Base-by-base conservation (phyloP, 2,329 filamentous ascomycete species). In the Remersonia thermophila region DNA sequence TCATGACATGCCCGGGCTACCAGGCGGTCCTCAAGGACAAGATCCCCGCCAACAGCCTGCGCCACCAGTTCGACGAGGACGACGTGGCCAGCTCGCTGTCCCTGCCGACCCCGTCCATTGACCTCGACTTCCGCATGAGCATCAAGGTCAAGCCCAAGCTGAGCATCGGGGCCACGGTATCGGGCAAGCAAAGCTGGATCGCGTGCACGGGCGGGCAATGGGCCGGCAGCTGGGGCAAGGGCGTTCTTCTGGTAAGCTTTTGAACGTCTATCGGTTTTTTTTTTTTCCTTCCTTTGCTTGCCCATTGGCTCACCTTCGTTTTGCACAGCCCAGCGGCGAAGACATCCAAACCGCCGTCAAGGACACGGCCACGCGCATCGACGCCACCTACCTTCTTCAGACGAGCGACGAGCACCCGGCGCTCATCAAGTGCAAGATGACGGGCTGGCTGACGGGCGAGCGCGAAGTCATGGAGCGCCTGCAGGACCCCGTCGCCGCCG, bases 381-480 rank as follows among this genome's bases (percentile, higher is more conserved):
- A 48, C 26, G 44, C 48, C 13, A 41, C 37, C 2, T 51, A 50
- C 27, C 32, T 51, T 7, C 32, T 51, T 35, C 45, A 51, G 42
- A 51, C 49, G 20, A 40, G 33, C 35, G 47, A 51, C 32, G 49
- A 49, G 18, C 32, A 46, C 12, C 47, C 48, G 2, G 49, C 48
- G 6, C 32, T 45, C 28, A 47, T 51, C 35, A 41, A 42, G 23
- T 48, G 46, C 35, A 50, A 46, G 35, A 41, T 47, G 5, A 42
- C 41, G 12, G 49, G 49, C n/a, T 51, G 49, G 49, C 38, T 47
- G 42, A 47, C 43, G 3, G 49, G 44, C 30, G 45, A 46, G 2
- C 42, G 43, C n/a, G 49, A 50, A 8, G 38, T 49, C 31, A 47
- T 51, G 43, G 47, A 49, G 32, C 30, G 44, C 13, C 44, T 51